Evolutionary conservation across 495 filamentous ascomycete genomes (phyloP).

Genomic region (Cercophora newfieldiana): DNA sequence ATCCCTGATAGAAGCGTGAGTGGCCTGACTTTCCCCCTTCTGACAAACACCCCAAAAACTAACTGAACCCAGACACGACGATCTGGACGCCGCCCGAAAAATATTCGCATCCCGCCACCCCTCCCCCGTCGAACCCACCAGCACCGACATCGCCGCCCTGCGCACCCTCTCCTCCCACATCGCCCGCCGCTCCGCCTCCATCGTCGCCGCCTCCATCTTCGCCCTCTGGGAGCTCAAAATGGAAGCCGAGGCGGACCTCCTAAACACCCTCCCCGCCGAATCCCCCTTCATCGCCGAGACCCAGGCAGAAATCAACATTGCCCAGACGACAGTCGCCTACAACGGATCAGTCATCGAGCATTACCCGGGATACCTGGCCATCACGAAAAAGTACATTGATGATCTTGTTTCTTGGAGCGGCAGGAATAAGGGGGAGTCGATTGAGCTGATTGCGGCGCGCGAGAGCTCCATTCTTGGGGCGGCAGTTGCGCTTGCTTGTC

Average conservation of each 20-base stretch:
- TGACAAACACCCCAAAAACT: conserved; percentile 1
- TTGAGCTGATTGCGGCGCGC: conserved; percentile 55
- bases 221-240: conserved; percentile 61
- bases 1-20: conserved; percentile 60
- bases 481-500: conserved; percentile 58
- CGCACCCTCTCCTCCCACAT: conserved; percentile 55
- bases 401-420: conserved; percentile 36
- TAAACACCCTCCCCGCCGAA: conserved; percentile 6
- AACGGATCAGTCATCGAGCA: conserved; percentile 66
- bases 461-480: conserved; percentile 65
- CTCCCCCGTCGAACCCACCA: conserved; percentile 37
- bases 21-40: background rate
- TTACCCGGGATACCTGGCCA: conserved; percentile 57
- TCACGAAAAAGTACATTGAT: conserved; percentile 54
- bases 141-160: conserved; percentile 54
- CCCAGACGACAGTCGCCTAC: conserved; percentile 54
- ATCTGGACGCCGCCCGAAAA: conserved; percentile 32
- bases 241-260: conserved; percentile 42
- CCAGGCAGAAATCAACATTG: conserved; percentile 26
- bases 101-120: conserved; percentile 49
- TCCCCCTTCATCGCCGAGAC: conserved; percentile 27
- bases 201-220: conserved; percentile 62
- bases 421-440: conserved; percentile 29
- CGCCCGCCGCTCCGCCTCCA: conserved; percentile 60
- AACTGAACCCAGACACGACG: conserved; percentile 37